These are phyloP conservation scores for Linum trigynum DNA, from an alignment of 345 rosid species.

Conservation along the genomic window DNA sequence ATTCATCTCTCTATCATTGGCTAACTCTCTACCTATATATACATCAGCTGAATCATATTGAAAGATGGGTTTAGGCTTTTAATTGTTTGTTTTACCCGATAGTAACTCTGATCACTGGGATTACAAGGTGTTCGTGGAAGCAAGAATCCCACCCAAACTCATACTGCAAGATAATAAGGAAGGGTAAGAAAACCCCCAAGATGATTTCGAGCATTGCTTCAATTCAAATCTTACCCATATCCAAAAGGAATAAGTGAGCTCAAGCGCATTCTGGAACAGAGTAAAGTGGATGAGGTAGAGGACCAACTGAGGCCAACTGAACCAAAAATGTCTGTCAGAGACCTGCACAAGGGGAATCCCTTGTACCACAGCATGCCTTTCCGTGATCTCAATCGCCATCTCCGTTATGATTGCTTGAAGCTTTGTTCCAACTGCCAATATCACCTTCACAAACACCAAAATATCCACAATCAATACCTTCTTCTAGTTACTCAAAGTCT, in stretches of 20 bases:
- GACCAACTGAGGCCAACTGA: conserved; percentile 58
- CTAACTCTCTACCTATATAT: too few relatives aligned
- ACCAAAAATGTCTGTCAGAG: conserved; percentile 81
- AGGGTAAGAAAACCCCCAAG: background rate
- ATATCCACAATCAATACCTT: too few relatives aligned
- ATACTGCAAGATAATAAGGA: conserved; percentile 42
- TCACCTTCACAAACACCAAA: conserved; percentile 40
- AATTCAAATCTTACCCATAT: conserved; percentile 48
- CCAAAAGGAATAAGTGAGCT: conserved; percentile 93
- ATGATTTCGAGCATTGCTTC: too few relatives aligned
- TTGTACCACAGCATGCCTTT: conserved; percentile 83
- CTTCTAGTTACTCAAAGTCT: too few relatives aligned
- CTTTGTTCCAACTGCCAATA: conserved; percentile 80
- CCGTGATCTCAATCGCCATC: conserved; percentile 87
- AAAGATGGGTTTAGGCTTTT: conserved; percentile 5
- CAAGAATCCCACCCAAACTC: conserved; percentile 87
- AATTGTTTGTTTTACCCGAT: conserved; percentile 41
- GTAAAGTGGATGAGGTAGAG: conserved; percentile 81
- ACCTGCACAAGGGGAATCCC: conserved; percentile 95
- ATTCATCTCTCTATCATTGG: too few relatives aligned
- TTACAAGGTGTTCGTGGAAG: conserved; percentile 45
- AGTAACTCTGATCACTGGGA: conserved; percentile 35
- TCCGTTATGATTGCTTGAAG: conserved; percentile 72
- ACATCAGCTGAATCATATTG: too few relatives aligned
- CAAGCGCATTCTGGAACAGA: conserved; percentile 97